phyloP scores from a whole-genome alignment of 202 grass and related monocot species.

The Setaria viridis region DNA sequence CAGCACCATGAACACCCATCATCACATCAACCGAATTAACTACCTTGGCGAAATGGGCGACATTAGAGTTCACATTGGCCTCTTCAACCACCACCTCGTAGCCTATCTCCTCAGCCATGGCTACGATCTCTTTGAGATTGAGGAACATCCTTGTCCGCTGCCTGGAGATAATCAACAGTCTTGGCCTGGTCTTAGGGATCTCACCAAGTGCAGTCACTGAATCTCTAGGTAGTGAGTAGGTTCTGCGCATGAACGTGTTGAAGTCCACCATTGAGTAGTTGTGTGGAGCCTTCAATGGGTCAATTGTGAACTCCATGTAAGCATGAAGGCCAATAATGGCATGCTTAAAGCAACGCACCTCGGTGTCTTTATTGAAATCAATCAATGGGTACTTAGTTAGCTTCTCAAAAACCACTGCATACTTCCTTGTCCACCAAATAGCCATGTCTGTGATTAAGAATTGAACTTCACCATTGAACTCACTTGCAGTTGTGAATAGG shows the following conservation, averaged over 20 bases:
- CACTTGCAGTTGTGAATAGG: slow-evolving; percentile 75
- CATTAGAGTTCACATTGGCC: slow-evolving; percentile 60
- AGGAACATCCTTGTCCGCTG: slow-evolving; percentile 67
- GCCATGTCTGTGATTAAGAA: slow-evolving; percentile 76
- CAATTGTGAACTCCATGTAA: slow-evolving; percentile 80
- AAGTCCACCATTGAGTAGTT: slow-evolving; percentile 75
- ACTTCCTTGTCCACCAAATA: slow-evolving; percentile 76
- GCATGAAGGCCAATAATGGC: slow-evolving; percentile 65
- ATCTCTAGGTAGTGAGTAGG: slow-evolving; percentile 61
- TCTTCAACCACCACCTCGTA: slow-evolving; percentile 71
- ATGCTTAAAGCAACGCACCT: slow-evolving; percentile 69
- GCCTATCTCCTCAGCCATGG: slow-evolving; percentile 64
- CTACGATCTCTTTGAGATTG: slow-evolving; percentile 58
- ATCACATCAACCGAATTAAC: slow-evolving; percentile 78
- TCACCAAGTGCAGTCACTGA: slow-evolving; percentile 46
- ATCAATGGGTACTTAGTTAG: slow-evolving; percentile 72
- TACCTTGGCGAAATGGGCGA: slow-evolving; percentile 57
- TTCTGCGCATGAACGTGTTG: slow-evolving; percentile 61
- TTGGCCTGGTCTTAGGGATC: slow-evolving; percentile 40
- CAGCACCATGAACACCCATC: slow-evolving; percentile 84
- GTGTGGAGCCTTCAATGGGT: slow-evolving; percentile 68
- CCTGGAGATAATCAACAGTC: slow-evolving; percentile 72
- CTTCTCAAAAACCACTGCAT: slow-evolving; percentile 60
- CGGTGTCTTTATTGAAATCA: slow-evolving; percentile 60
- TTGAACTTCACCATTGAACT: slow-evolving; percentile 79